Percentiles rank a stretch among this genome's conserved stretches.
phyloP scores from a whole-genome alignment of 768 basidiomycete genomes.

The Boletus tomentosulus region DNA sequence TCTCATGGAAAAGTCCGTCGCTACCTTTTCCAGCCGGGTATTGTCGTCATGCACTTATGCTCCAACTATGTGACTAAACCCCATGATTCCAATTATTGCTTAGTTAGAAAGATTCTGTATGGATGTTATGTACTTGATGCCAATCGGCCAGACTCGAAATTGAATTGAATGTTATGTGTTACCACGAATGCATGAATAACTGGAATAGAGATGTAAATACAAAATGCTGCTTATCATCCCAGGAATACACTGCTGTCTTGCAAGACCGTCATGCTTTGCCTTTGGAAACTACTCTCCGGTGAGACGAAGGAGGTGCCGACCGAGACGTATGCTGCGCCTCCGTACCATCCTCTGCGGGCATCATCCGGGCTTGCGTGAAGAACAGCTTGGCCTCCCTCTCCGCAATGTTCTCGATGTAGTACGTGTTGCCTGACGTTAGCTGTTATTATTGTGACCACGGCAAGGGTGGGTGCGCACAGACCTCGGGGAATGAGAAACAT shows the following conservation, averaged over 20 bases:
- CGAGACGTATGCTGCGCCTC: constrained; percentile 23
- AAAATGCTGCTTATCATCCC: background rate
- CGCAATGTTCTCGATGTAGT: constrained; percentile 84
- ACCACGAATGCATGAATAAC: background rate
- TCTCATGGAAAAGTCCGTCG: background rate
- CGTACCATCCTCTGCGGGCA: constrained; percentile 31
- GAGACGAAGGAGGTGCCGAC: constrained; percentile 28
- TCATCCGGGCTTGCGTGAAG: constrained; percentile 82
- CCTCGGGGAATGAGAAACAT: constrained; percentile 92
- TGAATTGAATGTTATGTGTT: background rate
- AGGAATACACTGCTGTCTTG: background rate
- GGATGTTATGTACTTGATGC: constrained; percentile 18
- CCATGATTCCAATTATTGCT: constrained; percentile 7
- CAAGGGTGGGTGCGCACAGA: constrained; percentile 28
- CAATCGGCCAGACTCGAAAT: background rate
- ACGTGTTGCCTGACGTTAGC: constrained; percentile 67
- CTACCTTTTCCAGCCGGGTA: background rate
- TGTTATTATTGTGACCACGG: background rate
- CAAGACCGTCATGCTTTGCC: constrained; percentile 12
- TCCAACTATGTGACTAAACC: constrained; percentile 11
- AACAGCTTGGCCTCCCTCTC: constrained; percentile 79
- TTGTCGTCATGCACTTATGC: constrained; percentile 23
- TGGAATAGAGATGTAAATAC: background rate
- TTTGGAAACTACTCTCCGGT: constrained; percentile 24
- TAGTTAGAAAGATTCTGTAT: constrained; percentile 13